Base-by-base conservation (phyloP, 2,329 filamentous ascomycete genomes). In the Berkeleyomyces rouxiae region DNA sequence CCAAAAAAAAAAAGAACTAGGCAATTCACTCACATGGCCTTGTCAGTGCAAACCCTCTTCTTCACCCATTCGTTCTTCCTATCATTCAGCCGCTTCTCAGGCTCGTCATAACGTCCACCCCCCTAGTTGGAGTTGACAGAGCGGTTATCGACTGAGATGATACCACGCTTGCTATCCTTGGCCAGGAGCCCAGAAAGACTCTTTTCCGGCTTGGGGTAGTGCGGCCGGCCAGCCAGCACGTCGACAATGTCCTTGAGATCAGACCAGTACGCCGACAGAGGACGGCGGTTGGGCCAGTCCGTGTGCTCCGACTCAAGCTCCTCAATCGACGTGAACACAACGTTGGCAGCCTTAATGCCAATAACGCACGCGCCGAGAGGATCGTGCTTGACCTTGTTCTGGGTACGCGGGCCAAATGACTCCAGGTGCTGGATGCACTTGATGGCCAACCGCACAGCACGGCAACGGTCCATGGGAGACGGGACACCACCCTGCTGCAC, bases 361-460 rank as follows among this genome's bases (percentile, higher is more conserved):
- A 99, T 97, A 46, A 99, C 90, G 0, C 84, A 79, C 2, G 86
- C 80, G 61, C 86, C 90, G 72, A 85, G 76, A 3, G 85, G 82
- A 70, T 96, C 88, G 37, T 82, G 79, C 66, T 84, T 82, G 66
- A 96, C 87, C 65, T 85, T 82, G 46, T 80, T 78, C 65, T 81
- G 80, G 43, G 80, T 78, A 68, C 83, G 82, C 59, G 82, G 83
- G 5, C 84, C 84, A 69, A 85, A 96, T 31, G 75, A 74, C 75
- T 99, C 93, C 3, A 99, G 78, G 71, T 96, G 90, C 76, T 96
- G 85, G 71, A 97, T 87, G 72, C 90, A 95, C 76, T 91, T 92
- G 74, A 97, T 93, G 7, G 91, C 90, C 70, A 99, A 85, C 59
- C 93, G 82, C 33, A 96, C 87, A 1, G 93, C 92, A 57, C 93